phyloP scores from a whole-genome alignment of 2,329 filamentous ascomycete genomes.

The Tolypocladium ovalisporum region DNA sequence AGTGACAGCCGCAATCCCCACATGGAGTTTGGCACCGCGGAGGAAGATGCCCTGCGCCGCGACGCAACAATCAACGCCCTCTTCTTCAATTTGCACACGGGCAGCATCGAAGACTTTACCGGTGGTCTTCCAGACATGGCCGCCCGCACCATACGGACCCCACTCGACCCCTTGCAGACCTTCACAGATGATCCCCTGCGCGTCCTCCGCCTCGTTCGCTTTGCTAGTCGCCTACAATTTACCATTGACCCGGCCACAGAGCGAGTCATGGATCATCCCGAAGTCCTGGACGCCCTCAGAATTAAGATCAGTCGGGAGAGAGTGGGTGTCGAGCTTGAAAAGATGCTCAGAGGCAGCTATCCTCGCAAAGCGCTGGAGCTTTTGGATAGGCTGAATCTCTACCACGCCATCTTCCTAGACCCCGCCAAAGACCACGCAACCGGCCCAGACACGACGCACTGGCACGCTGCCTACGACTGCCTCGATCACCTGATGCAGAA shows the following conservation, averaged over 20 bases:
- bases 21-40: slow-evolving; percentile 86
- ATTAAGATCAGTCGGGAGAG: slow-evolving; percentile 88
- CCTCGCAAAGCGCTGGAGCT: slow-evolving; percentile 52
- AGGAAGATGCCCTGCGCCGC: slow-evolving; percentile 79
- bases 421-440: slow-evolving; percentile 42
- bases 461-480: slow-evolving; percentile 53
- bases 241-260: slow-evolving; percentile 61
- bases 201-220: slow-evolving; percentile 77
- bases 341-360: slow-evolving; percentile 35
- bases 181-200: slow-evolving; percentile 90
- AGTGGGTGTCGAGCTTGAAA: slow-evolving; percentile 62
- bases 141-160: slow-evolving; percentile 66
- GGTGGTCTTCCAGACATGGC: slow-evolving; percentile 67
- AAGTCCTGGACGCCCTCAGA: slow-evolving; percentile 69
- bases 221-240: slow-evolving; percentile 77
- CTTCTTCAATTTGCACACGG: slow-evolving; percentile 85
- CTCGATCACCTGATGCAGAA: slow-evolving; percentile 40
- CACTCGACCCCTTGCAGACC: slow-evolving; percentile 77
- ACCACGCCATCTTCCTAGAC: slow-evolving; percentile 64
- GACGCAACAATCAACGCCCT: slow-evolving; percentile 94
- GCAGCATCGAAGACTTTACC: slow-evolving; percentile 75
- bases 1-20: slow-evolving; percentile 83
- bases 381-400: slow-evolving; percentile 57
- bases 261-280: slow-evolving; percentile 62
- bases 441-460: slow-evolving; percentile 46